These are phyloP conservation scores for Candida chauliodis DNA, from an alignment of 805 yeast genomes.

Conservation along the genomic window DNA sequence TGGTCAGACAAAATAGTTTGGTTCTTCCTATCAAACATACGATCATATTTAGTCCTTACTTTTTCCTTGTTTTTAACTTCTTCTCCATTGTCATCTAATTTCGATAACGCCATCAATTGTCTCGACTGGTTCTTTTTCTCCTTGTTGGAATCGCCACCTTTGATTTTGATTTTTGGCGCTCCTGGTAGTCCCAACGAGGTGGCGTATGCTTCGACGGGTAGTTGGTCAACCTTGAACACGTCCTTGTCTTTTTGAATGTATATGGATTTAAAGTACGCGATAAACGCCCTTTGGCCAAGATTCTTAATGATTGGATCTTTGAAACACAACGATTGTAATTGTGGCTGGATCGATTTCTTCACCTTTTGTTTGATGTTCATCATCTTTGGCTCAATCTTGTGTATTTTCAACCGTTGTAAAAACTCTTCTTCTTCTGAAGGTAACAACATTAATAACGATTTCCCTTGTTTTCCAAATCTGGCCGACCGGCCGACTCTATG, in stretches of 20 bases:
- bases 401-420: constrained; percentile 55
- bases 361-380: constrained; percentile 73
- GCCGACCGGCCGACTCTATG: constrained; percentile 92
- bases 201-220: constrained; percentile 84
- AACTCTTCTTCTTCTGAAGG: constrained; percentile 82
- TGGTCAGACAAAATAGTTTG: constrained; percentile 90
- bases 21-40: constrained; percentile 93
- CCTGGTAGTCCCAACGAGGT: constrained; percentile 90
- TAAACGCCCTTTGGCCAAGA: constrained; percentile 92
- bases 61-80: constrained; percentile 28
- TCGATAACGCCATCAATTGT: constrained; percentile 54
- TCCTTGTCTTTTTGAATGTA: constrained; percentile 84
- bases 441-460: constrained; percentile 75
- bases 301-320: constrained; percentile 89
- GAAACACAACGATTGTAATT: constrained; percentile 86
- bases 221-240: constrained; percentile 69
- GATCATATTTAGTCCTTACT: constrained; percentile 86
- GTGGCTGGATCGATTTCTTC: constrained; percentile 71
- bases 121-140: constrained; percentile 81
- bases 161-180: constrained; percentile 85
- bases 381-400: constrained; percentile 66
- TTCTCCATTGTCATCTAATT: constrained; percentile 58
- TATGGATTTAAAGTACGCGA: constrained; percentile 83
- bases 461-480: constrained; percentile 79
- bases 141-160: constrained; percentile 52